phyloP scores from a whole-genome alignment of 2,329 filamentous ascomycete species.

The Colletotrichum eremochloae region DNA sequence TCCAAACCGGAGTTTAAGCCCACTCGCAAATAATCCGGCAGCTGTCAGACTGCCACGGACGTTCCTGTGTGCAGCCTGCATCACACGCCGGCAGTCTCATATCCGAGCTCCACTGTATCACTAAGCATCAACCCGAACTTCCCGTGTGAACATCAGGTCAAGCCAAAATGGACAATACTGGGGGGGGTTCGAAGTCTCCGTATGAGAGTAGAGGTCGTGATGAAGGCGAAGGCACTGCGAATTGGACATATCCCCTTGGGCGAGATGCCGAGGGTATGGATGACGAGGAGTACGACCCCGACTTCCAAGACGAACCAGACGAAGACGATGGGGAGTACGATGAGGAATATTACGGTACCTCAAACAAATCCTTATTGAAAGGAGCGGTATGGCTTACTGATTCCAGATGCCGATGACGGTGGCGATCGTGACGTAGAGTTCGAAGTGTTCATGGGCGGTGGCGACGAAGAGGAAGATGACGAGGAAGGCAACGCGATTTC shows the following conservation, averaged over 20 bases:
- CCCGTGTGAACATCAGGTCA: slow-evolving; percentile 25
- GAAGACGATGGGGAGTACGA: slow-evolving; percentile 44
- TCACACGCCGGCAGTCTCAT: slow-evolving; percentile 39
- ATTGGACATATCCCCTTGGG: slow-evolving; percentile 25
- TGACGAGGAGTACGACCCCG: slow-evolving; percentile 50
- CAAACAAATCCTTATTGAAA: not conserved
- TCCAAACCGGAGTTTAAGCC: not conserved
- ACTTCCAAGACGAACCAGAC: slow-evolving; percentile 47
- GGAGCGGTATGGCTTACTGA: not conserved
- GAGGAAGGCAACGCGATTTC: slow-evolving; percentile 41
- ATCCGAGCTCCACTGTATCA: slow-evolving; percentile 41
- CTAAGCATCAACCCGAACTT: slow-evolving; percentile 34
- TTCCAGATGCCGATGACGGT: slow-evolving; percentile 47
- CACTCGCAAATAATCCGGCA: not conserved
- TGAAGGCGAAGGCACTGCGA: slow-evolving; percentile 8
- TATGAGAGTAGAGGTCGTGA: not conserved
- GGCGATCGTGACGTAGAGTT: slow-evolving; percentile 42
- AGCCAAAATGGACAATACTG: slow-evolving; percentile 26
- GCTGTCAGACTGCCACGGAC: slow-evolving; percentile 6
- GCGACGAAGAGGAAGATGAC: slow-evolving; percentile 38
- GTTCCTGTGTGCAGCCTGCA: slow-evolving; percentile 3
- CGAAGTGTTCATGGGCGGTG: slow-evolving; percentile 35
- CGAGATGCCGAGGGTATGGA: slow-evolving; percentile 48
- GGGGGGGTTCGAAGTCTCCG: not conserved
- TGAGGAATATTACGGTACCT: slow-evolving; percentile 41